phyloP scores from a whole-genome alignment of 2,329 filamentous ascomycete species.

The Neopestalotiopsis clavispora region DNA sequence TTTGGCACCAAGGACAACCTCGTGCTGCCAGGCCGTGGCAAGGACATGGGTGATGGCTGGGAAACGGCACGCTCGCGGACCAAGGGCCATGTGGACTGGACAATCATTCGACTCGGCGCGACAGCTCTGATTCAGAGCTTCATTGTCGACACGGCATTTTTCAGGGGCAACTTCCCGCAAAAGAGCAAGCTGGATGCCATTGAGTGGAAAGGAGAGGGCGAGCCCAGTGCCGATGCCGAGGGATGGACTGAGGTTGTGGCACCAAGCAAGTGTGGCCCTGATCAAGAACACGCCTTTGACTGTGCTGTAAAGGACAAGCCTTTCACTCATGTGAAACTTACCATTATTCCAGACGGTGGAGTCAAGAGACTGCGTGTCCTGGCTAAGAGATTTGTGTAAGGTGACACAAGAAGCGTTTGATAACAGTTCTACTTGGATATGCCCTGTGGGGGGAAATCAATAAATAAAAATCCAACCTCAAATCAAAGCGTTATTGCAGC shows the following conservation, averaged over 20 bases:
- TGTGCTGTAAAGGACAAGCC: slow-evolving; percentile 59
- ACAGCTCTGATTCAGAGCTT: slow-evolving; percentile 68
- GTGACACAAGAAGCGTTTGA: slow-evolving; percentile 5
- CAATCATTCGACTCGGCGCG: slow-evolving; percentile 75
- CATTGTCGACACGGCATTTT: slow-evolving; percentile 81
- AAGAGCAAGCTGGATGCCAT: slow-evolving; percentile 71
- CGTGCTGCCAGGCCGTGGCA: slow-evolving; percentile 76
- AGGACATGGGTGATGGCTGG: slow-evolving; percentile 90
- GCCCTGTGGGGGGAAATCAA: background rate
- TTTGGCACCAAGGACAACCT: slow-evolving; percentile 84
- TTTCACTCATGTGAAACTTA: slow-evolving; percentile 86
- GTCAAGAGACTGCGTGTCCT: slow-evolving; percentile 86
- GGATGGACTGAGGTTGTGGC: slow-evolving; percentile 71
- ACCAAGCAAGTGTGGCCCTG: slow-evolving; percentile 72
- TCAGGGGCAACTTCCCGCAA: slow-evolving; percentile 83
- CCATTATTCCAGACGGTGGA: slow-evolving; percentile 91
- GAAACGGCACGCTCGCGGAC: slow-evolving; percentile 78
- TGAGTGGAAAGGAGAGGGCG: slow-evolving; percentile 56
- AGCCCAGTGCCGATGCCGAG: slow-evolving; percentile 60
- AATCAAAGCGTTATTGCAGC: too few species aligned
- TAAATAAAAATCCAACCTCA: background rate
- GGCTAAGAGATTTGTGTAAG: slow-evolving; percentile 59
- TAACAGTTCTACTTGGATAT: background rate
- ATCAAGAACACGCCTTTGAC: slow-evolving; percentile 72
- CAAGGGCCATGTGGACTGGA: slow-evolving; percentile 78